These are phyloP conservation scores for Neonothopanus nambi DNA, from an alignment of 1,284 basidiomycete genomes.

Conservation along the genomic window DNA sequence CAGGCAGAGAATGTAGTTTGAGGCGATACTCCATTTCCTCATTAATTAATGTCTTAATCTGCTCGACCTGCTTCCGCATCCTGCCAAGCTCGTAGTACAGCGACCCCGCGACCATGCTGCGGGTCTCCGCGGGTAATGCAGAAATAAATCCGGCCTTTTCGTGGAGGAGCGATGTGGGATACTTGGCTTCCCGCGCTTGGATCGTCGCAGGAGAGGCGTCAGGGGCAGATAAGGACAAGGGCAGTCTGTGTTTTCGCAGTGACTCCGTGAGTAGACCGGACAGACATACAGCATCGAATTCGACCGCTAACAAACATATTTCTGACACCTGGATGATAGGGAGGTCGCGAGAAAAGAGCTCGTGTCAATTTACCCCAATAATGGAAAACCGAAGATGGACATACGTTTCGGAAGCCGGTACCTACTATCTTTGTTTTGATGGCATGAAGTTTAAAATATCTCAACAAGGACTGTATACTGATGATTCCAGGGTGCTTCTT, in stretches of 20 bases:
- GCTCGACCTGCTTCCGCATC: too few species aligned
- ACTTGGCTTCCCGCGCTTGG: too few species aligned
- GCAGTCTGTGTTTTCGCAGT: neutral
- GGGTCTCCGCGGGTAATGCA: too few species aligned
- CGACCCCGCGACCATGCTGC: too few species aligned
- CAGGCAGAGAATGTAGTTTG: too few species aligned
- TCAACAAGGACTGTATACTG: conserved; percentile 47
- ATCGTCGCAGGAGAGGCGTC: neutral
- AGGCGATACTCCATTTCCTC: too few species aligned
- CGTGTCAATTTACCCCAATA: neutral
- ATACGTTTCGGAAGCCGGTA: conserved; percentile 40
- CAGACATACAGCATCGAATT: conserved; percentile 7
- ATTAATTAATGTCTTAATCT: too few species aligned
- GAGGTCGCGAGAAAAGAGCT: neutral
- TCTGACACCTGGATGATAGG: conserved; percentile 7
- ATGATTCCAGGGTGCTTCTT: conserved; percentile 43
- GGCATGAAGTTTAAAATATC: conserved; percentile 44
- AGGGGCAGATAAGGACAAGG: neutral
- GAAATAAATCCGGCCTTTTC: too few species aligned
- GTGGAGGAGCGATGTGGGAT: too few species aligned
- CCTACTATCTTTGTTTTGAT: conserved; percentile 45
- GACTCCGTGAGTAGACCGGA: neutral
- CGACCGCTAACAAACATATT: conserved; percentile 2
- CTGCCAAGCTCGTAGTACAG: too few species aligned
- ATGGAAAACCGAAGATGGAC: conserved; percentile 7